phyloP scores from a whole-genome alignment of 1,139 yeast species.

The Lodderomyces parapsilosis region DNA sequence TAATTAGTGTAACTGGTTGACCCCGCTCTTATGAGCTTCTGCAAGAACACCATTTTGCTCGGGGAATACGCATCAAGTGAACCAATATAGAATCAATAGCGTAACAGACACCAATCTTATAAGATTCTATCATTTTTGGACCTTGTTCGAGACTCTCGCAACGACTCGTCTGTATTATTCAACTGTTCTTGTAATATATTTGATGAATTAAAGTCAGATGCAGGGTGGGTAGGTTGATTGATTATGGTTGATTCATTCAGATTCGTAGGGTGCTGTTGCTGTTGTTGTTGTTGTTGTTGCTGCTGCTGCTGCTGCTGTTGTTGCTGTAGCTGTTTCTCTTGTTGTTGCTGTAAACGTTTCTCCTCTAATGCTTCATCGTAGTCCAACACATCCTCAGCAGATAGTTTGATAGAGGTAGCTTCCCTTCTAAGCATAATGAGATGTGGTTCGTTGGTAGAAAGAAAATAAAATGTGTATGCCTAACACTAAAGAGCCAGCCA shows the following conservation, averaged over 20 bases:
- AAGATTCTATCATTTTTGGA: conserved; percentile 21
- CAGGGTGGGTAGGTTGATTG: conserved; percentile 2
- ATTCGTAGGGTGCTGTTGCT: not conserved
- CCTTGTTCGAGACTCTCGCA: conserved; percentile 5
- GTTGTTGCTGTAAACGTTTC: conserved; percentile 11
- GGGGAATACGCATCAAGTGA: not conserved
- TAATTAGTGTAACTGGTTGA: too few relatives aligned
- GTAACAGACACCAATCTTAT: not conserved
- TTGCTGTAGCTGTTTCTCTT: conserved; percentile 5
- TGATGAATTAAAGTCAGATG: conserved; percentile 8
- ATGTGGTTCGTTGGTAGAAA: not conserved
- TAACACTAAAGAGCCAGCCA: not conserved
- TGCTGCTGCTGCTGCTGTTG: conserved; percentile 7
- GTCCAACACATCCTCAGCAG: conserved; percentile 64
- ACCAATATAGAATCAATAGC: too few relatives aligned
- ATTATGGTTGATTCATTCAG: conserved; percentile 1
- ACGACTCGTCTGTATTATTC: conserved; percentile 9
- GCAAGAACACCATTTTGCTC: not conserved
- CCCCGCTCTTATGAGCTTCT: too few relatives aligned
- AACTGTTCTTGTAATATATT: conserved; percentile 19
- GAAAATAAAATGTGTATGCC: not conserved
- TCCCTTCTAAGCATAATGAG: conserved; percentile 56
- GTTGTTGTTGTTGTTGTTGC: conserved; percentile 4
- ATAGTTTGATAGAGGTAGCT: conserved; percentile 61
- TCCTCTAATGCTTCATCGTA: conserved; percentile 47